These are phyloP conservation scores for Mrakia gelida DNA, from an alignment of 768 basidiomycete genomes.

Conservation along the genomic window DNA sequence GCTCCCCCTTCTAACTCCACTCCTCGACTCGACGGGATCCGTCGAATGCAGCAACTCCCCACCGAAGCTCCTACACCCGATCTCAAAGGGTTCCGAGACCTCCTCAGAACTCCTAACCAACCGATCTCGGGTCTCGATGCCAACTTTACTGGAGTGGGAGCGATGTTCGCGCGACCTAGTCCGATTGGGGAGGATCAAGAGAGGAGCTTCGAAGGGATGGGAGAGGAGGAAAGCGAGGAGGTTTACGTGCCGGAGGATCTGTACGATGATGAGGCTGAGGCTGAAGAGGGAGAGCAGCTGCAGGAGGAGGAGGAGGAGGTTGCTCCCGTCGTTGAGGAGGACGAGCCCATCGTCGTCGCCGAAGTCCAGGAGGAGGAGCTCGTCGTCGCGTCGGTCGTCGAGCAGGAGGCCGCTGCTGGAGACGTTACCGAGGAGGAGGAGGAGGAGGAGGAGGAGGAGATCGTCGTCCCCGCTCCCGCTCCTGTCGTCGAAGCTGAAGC, in stretches of 20 bases:
- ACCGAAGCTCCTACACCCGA: neutral
- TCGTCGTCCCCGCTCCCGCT: neutral
- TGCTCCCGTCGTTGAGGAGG: neutral
- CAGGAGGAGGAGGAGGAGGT: conserved; percentile 2
- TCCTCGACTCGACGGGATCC: conserved; percentile 9
- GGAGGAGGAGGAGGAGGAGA: neutral
- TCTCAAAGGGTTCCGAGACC: conserved; percentile 11
- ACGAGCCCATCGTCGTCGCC: neutral
- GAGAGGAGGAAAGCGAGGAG: neutral
- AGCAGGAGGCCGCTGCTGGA: neutral
- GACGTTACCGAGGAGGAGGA: neutral
- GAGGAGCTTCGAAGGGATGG: neutral
- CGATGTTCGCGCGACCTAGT: neutral
- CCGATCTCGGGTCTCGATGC: neutral
- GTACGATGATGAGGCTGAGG: conserved; percentile 5
- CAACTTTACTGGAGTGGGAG: neutral
- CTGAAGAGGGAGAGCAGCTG: neutral
- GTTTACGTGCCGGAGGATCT: conserved; percentile 1
- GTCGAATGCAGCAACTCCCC: conserved; percentile 1
- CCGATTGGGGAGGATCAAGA: conserved; percentile 8
- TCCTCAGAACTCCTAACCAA: conserved; percentile 1
- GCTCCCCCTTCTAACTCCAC: neutral
- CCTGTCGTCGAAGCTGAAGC: neutral
- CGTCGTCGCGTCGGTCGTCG: neutral
- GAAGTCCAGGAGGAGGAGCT: neutral